Conservation (phyloP, 176 grass and related monocot species). For the Phragmites australis region DNA sequence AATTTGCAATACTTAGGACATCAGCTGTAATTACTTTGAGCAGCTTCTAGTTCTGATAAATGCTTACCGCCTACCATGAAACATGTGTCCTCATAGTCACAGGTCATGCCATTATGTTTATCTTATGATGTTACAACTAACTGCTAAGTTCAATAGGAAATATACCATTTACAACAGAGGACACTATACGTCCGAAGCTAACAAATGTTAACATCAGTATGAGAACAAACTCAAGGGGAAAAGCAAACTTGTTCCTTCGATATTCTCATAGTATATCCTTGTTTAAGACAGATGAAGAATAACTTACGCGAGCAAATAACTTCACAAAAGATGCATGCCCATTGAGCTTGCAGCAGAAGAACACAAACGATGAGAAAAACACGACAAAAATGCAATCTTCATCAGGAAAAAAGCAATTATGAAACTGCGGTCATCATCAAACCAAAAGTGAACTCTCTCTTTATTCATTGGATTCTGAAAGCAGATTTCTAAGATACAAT, state of each 20-base stretch:
- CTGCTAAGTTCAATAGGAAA: background rate
- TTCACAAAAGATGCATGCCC: conserved; percentile 42
- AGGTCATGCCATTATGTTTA: conserved; percentile 9
- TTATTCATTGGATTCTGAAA: conserved; percentile 47
- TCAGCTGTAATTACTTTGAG: conserved; percentile 5
- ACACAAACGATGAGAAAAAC: conserved; percentile 32
- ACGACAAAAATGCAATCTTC: conserved; percentile 50
- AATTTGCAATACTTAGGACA: background rate
- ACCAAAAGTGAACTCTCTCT: conserved; percentile 43
- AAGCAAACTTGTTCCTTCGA: conserved; percentile 21
- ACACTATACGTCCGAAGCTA: conserved; percentile 17
- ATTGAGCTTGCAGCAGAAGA: conserved; percentile 31
- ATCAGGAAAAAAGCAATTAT: conserved; percentile 30
- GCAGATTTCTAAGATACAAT: conserved; percentile 34
- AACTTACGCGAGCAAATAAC: conserved; percentile 51
- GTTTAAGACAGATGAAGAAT: conserved; percentile 35
- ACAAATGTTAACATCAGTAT: background rate
- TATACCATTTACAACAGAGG: background rate
- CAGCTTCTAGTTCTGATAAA: conserved; percentile 16
- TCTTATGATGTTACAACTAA: conserved; percentile 18
- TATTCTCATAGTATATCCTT: conserved; percentile 30
- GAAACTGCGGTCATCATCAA: conserved; percentile 49
- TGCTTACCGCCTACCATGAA: conserved; percentile 9
- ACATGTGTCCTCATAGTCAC: background rate
- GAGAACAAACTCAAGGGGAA: conserved; percentile 3